These are phyloP conservation scores for Datisca glomerata DNA, from an alignment of 306 rosid species.

Conservation along the genomic window DNA sequence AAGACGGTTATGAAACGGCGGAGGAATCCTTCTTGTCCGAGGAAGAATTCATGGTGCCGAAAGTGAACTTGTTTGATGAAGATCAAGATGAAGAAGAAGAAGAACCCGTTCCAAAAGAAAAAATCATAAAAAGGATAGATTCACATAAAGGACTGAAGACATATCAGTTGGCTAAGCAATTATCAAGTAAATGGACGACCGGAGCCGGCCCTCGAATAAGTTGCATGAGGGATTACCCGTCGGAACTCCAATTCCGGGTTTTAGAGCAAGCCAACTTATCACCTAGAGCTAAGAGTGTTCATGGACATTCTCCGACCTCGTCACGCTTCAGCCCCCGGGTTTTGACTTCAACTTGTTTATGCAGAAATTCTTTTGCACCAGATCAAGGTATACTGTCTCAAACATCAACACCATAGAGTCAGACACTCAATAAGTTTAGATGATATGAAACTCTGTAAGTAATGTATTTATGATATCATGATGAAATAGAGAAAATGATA, in stretches of 20 bases:
- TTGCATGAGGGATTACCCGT: conserved; percentile 87
- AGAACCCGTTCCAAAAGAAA: conserved; percentile 47
- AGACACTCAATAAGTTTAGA: too few species aligned
- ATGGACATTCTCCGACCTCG: conserved; percentile 14
- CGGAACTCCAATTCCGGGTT: conserved; percentile 52
- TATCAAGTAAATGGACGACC: conserved; percentile 60
- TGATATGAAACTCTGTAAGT: too few species aligned
- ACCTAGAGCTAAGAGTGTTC: conserved; percentile 29
- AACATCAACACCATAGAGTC: conserved; percentile 12
- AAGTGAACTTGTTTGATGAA: conserved; percentile 49
- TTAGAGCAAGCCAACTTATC: conserved; percentile 65
- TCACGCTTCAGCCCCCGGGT: conserved; percentile 29
- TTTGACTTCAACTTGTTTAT: conserved; percentile 15
- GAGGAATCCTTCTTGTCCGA: conserved; percentile 59
- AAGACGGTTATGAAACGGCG: conserved; percentile 65
- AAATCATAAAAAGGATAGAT: conserved; percentile 43
- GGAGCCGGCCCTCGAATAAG: conserved; percentile 83
- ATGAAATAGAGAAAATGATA: too few species aligned
- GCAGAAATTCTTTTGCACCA: conserved; percentile 10
- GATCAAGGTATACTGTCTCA: background rate
- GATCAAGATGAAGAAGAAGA: conserved; percentile 24
- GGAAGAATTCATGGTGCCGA: conserved; percentile 63
- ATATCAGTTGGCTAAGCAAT: conserved; percentile 56
- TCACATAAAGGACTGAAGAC: conserved; percentile 67
- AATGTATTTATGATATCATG: too few species aligned